Conservation (phyloP, 495 filamentous ascomycete species). For the Neurospora sp. region DNA sequence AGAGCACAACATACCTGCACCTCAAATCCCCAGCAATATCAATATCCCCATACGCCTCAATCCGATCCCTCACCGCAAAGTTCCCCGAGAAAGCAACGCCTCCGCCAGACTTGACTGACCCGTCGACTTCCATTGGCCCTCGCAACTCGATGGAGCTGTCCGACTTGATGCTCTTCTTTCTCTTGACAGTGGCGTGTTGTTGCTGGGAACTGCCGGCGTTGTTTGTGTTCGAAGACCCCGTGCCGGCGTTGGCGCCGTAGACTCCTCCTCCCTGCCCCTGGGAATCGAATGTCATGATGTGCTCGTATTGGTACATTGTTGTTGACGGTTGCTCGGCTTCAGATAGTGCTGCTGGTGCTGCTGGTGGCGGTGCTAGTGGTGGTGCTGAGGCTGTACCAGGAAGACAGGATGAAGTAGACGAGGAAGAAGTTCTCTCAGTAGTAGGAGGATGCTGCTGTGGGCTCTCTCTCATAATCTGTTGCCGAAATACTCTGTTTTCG, state of each 20-base stretch:
- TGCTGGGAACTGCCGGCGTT: no score
- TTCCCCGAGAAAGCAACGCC: conserved; percentile 22
- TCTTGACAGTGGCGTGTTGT: conserved; percentile 5
- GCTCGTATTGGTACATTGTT: conserved; percentile 24
- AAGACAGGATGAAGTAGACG: background rate
- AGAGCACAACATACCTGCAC: conserved; percentile 10
- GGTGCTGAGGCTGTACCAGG: background rate
- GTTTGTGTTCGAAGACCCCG: background rate
- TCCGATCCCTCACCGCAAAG: conserved; percentile 22
- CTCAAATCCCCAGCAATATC: conserved; percentile 21
- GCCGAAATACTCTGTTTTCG: background rate
- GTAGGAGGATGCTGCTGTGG: background rate
- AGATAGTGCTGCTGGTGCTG: background rate
- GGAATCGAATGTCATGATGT: conserved; percentile 25
- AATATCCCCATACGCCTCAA: conserved; percentile 31
- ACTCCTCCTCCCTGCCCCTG: conserved; percentile 3
- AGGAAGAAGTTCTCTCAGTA: background rate
- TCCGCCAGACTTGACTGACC: conserved; percentile 28
- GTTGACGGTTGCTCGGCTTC: background rate
- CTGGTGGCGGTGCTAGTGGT: background rate
- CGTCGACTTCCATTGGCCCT: conserved; percentile 28
- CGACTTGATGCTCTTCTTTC: conserved; percentile 24
- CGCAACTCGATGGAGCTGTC: conserved; percentile 19
- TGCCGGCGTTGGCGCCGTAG: background rate
- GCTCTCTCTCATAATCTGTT: background rate